Conservation (phyloP, 331 rosid species). For the Malus hybrid region DNA sequence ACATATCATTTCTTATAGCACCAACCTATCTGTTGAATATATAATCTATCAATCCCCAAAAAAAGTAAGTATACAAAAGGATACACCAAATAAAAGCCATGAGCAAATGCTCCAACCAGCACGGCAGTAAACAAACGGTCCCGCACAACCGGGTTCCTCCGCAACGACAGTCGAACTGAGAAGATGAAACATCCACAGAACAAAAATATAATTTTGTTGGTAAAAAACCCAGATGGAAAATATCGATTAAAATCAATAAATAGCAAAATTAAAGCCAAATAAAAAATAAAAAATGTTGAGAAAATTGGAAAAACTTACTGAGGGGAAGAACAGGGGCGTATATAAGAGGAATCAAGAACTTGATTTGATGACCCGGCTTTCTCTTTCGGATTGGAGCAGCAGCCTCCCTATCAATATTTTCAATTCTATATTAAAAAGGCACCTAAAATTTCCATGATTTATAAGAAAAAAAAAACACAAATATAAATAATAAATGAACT, state of each 20-base stretch:
- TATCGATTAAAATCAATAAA: not conserved
- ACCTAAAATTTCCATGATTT: not conserved
- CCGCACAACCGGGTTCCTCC: conserved; percentile 75
- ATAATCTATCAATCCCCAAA: not conserved
- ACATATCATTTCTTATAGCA: not conserved
- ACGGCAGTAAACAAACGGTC: conserved; percentile 80
- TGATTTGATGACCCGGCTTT: conserved; percentile 58
- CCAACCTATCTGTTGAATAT: not conserved
- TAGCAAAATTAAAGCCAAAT: not conserved
- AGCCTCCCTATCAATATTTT: conserved; percentile 29
- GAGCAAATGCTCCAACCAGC: conserved; percentile 74
- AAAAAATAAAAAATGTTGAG: not conserved
- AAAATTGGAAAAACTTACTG: conserved; percentile 35
- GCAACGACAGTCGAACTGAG: conserved; percentile 69
- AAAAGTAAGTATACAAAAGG: conserved; percentile 25
- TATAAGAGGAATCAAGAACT: conserved; percentile 79
- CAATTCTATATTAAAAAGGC: too few relatives aligned
- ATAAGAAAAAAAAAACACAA: too few relatives aligned
- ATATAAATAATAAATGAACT: too few relatives aligned
- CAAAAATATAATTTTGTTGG: not conserved
- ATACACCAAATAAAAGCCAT: conserved; percentile 90
- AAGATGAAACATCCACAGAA: conserved; percentile 12
- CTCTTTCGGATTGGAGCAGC: conserved; percentile 36
- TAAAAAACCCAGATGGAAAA: not conserved
- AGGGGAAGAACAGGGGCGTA: conserved; percentile 95